Conservation (phyloP, 1,284 basidiomycete species). For the Rhodotorula sp. region DNA sequence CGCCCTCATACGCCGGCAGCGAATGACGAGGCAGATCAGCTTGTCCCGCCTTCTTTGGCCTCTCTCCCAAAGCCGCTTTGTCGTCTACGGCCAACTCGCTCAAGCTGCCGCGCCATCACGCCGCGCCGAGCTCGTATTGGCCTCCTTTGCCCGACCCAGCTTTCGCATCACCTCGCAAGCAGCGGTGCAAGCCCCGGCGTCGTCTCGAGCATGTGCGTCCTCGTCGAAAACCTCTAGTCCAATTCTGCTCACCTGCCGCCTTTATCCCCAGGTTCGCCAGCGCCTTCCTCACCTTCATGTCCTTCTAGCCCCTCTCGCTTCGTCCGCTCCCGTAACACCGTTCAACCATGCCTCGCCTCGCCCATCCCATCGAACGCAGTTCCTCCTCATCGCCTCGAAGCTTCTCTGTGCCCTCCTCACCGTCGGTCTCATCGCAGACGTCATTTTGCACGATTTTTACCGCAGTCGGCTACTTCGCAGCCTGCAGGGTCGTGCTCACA, state of each 20-base stretch:
- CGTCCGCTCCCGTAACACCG: conserved; percentile 65
- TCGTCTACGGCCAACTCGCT: conserved; percentile 5
- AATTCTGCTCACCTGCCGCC: too few species aligned
- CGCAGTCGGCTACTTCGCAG: conserved; percentile 62
- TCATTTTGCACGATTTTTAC: conserved; percentile 60
- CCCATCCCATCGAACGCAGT: conserved; percentile 51
- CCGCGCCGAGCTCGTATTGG: not conserved
- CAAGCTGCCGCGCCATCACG: conserved; percentile 7
- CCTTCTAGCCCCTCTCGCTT: conserved; percentile 62
- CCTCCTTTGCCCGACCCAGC: not conserved
- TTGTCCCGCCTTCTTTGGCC: not conserved
- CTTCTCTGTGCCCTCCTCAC: conserved; percentile 57
- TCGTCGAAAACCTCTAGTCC: not conserved
- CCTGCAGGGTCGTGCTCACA: conserved; percentile 6
- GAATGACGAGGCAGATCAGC: not conserved
- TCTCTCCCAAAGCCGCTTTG: not conserved
- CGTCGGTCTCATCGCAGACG: conserved; percentile 59
- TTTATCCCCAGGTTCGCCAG: conserved; percentile 43
- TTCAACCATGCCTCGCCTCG: conserved; percentile 55
- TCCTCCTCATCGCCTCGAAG: conserved; percentile 53
- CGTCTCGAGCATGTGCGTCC: conserved; percentile 53
- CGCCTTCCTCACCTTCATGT: conserved; percentile 64
- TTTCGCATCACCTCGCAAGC: conserved; percentile 49
- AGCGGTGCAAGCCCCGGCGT: conserved; percentile 58
- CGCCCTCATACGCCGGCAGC: conserved; percentile 11